Percentiles rank a stretch among this genome's conserved stretches.
Conservation (phyloP, 805 yeast species). For the Starmerella powellii region DNA sequence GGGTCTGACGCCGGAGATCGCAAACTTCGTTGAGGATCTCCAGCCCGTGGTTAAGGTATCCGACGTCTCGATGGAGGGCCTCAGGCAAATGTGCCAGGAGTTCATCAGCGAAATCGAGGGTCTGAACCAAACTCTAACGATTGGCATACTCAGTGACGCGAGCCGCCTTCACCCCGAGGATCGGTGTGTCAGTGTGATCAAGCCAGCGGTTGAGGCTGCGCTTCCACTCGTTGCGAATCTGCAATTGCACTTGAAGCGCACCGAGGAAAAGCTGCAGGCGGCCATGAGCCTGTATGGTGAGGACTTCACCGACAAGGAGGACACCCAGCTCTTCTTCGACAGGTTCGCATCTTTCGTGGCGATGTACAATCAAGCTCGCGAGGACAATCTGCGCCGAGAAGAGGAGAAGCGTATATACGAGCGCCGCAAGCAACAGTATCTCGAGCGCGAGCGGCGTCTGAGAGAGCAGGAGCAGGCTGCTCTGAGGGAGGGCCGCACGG, state of each 20-base stretch:
- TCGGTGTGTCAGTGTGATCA: slow-evolving; percentile 46
- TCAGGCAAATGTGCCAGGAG: slow-evolving; percentile 57
- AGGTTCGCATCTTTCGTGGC: slow-evolving; percentile 68
- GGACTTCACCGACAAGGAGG: slow-evolving; percentile 55
- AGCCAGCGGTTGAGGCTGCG: slow-evolving; percentile 64
- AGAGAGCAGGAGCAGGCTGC: slow-evolving; percentile 18
- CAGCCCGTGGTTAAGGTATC: slow-evolving; percentile 46
- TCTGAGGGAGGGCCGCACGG: slow-evolving; percentile 29
- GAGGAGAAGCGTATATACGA: slow-evolving; percentile 71
- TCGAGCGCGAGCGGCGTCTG: slow-evolving; percentile 16
- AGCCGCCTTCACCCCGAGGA: slow-evolving; percentile 74
- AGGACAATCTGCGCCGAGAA: slow-evolving; percentile 68
- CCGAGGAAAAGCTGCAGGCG: slow-evolving; percentile 52
- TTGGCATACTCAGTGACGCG: slow-evolving; percentile 78
- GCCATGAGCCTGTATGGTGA: slow-evolving; percentile 87
- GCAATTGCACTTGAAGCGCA: slow-evolving; percentile 48
- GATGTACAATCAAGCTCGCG: slow-evolving; percentile 68
- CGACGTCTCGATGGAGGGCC: slow-evolving; percentile 70
- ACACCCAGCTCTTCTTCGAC: slow-evolving; percentile 58
- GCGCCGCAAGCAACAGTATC: slow-evolving; percentile 45
- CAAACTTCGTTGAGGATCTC: slow-evolving; percentile 63
- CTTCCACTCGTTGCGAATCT: slow-evolving; percentile 54
- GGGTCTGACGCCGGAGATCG: slow-evolving; percentile 61
- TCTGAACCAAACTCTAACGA: slow-evolving; percentile 58
- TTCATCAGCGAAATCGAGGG: slow-evolving; percentile 51